Evolutionary conservation across 2,329 filamentous ascomycete species (phyloP).

Genomic region (Fusarium euwallaceae): DNA sequence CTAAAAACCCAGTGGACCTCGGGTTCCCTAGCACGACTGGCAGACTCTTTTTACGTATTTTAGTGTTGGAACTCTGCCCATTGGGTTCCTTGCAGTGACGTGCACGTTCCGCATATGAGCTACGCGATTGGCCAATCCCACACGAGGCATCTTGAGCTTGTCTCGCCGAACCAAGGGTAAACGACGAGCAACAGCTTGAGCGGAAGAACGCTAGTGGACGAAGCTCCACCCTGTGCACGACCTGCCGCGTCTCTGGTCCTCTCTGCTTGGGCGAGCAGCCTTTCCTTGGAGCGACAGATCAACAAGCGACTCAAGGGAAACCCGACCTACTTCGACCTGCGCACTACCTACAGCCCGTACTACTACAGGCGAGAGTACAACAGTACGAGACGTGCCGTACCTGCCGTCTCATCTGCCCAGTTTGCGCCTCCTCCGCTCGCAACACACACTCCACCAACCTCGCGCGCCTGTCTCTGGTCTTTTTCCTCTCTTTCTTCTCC

Average conservation of each 20-base stretch:
- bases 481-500: conserved; percentile 11
- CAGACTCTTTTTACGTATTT: neutral
- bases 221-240: conserved; percentile 1
- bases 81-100: conserved; percentile 32
- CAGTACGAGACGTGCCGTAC: conserved; percentile 10
- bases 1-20: conserved; percentile 29
- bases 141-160: conserved; percentile 22
- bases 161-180: conserved; percentile 12
- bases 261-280: neutral
- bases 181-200: neutral
- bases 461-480: neutral
- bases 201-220: neutral
- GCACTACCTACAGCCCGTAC: neutral
- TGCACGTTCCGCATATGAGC: conserved; percentile 31
- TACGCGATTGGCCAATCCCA: conserved; percentile 35
- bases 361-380: conserved; percentile 2
- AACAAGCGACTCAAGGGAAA: conserved; percentile 13
- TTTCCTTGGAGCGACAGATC: neutral
- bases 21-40: neutral
- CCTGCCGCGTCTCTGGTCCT: neutral
- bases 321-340: neutral
- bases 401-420: conserved; percentile 22
- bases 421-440: conserved; percentile 16
- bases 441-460: conserved; percentile 27
- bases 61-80: conserved; percentile 13